A percentile compares a stretch with the other conserved stretches of the same genome.
Evolutionary conservation across 2,329 filamentous ascomycete genomes (phyloP).

Genomic region (Colletotrichum trifolii): DNA sequence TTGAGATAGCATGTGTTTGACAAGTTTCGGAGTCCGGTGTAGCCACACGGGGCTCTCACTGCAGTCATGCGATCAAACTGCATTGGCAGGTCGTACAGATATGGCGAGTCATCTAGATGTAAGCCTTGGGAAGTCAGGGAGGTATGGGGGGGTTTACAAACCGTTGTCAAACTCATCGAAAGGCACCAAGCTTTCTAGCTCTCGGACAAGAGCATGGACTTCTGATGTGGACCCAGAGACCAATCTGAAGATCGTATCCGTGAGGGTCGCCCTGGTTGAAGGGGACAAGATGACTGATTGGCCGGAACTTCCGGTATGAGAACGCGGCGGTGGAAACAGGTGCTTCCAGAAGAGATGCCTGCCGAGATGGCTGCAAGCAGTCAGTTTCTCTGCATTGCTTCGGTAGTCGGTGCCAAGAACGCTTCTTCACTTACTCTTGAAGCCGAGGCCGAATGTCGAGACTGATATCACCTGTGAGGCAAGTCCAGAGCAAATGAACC

Average conservation of each 20-base stretch:
- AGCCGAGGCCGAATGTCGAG: not conserved
- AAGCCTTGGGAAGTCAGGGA: not conserved
- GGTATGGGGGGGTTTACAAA: slow-evolving; percentile 2
- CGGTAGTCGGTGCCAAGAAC: not conserved
- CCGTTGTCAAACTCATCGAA: slow-evolving; percentile 42
- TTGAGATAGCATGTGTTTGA: slow-evolving; percentile 99
- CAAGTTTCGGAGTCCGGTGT: slow-evolving; percentile 90
- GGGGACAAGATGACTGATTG: slow-evolving; percentile 57
- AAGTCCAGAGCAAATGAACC: slow-evolving; percentile 48
- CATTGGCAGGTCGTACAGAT: slow-evolving; percentile 70
- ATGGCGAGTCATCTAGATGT: slow-evolving; percentile 52
- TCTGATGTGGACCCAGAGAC: slow-evolving; percentile 62
- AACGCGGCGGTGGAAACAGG: slow-evolving; percentile 69
- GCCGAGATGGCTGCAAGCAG: slow-evolving; percentile 41
- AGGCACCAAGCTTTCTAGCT: slow-evolving; percentile 62
- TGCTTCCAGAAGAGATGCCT: slow-evolving; percentile 69
- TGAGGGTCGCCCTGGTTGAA: slow-evolving; percentile 68
- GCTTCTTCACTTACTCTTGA: not conserved
- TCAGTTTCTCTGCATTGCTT: not conserved
- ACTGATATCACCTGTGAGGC: slow-evolving; percentile 36
- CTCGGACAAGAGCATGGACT: slow-evolving; percentile 62
- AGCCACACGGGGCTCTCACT: slow-evolving; percentile 81
- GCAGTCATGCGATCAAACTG: slow-evolving; percentile 73
- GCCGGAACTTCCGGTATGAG: slow-evolving; percentile 41
- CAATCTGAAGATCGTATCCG: slow-evolving; percentile 68